Base-by-base conservation (phyloP, 139 green algal species). In the Protoeuglena noctilucae region DNA sequence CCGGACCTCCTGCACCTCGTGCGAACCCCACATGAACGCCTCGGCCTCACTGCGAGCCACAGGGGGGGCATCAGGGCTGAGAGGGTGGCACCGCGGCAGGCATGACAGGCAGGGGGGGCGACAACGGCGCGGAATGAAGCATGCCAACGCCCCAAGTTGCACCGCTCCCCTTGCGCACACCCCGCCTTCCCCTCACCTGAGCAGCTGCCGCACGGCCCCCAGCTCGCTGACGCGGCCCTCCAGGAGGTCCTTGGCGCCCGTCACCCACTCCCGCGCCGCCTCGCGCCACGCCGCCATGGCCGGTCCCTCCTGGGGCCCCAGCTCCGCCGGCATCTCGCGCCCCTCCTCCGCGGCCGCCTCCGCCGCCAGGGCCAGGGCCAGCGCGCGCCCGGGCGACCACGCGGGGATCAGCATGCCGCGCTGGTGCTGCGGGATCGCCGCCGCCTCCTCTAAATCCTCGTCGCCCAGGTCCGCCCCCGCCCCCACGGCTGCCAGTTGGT, bases 121-220 rank as follows among this genome's bases (percentile, higher is more conserved):
- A 30, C 27, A 43, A 43, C 12, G 18, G 49, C 27, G 49, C 49
- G 16, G 22, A 26, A 28, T 34, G 39, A 18, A 56, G 49, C 49
- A 52, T 41, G 2, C 54, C 25, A 24, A 48, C 54, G 53, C 28
- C 76, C 76, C 76, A 74, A 84, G 51, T 67, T 22, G 53, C 71
- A 80, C 58, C 80, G 68, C 62, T 79, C 53, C 4, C 47, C 48
- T 41, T 69, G 48, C 22, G 47, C 49, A n/a, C n/a, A n/a, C n/a
- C n/a, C n/a, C n/a, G n/a, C n/a, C n/a, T n/a, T n/a, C n/a, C n/a
- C n/a, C n/a, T n/a, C n/a, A n/a, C n/a, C n/a, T n/a, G 1, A 75
- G 28, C 34, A 82, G 61, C 29, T 57, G 58, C 19, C 70, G 58
- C 57, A 79, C 28, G 46, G 73, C 66, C 16, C 53, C 53, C 1